Base-by-base conservation (phyloP, 2,329 filamentous ascomycete species). In the Neofusicoccum ribis region DNA sequence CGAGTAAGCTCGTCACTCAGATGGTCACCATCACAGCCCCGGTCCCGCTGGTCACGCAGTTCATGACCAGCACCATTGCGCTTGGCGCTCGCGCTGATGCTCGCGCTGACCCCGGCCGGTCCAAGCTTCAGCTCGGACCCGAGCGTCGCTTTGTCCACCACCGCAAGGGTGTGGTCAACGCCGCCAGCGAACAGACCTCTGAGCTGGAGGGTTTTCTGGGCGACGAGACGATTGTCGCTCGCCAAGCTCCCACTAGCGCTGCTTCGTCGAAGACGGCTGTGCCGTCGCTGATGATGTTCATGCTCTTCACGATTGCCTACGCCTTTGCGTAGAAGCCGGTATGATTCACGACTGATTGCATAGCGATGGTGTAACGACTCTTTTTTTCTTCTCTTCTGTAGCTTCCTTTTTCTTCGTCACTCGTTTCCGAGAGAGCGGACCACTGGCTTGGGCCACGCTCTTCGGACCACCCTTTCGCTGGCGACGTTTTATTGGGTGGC, bases 281-380 rank as follows among this genome's bases (percentile, higher is more conserved):
- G 59, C 59, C 59, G 34, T 62, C 59, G 34, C 27, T 51, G 59
- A 62, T 62, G 59, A 51, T 34, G 34, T 23, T 50, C 41, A 61
- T 61, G 27, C 34, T 61, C 15, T 62, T 62, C 46, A 62, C 46
- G 59, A 62, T 62, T 27, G 46, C 59, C 59, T 62, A 62, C 20
- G 59, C 17, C 7, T 43, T 62, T 15, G 59, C 46, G 17, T 62
- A 62, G 46, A 62, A 39, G 31, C 23, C 44, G 17, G 47, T n/a
- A 62, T 46, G 59, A 62, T 43, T 62, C 23, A 62, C 46, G 59
- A 62, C 46, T 51, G 59, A 36, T 41, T 62, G 59, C 59, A 62
- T 62, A 62, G 59, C 59, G 59, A 62, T 41, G 59, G 59, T 62
- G 17, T 17, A 12, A 59, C 34, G 58, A 61, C n/a, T 15, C 8